phyloP scores from a whole-genome alignment of 768 basidiomycete species.

The Hirschioporus abietinus region DNA sequence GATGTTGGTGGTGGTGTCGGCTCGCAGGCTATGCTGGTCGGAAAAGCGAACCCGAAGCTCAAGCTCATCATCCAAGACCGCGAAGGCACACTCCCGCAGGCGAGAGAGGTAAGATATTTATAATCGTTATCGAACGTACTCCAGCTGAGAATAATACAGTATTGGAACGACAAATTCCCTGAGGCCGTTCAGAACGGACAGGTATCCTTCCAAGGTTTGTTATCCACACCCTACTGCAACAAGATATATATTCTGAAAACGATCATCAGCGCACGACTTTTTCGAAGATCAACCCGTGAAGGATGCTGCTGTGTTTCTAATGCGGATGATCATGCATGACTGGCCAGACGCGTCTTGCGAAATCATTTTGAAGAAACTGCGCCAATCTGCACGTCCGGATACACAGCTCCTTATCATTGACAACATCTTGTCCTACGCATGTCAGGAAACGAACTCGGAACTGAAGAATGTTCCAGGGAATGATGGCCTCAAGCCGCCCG shows the following conservation, averaged over 20 bases:
- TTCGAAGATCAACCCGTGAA: slow-evolving; percentile 25
- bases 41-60: slow-evolving; percentile 29
- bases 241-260: background rate
- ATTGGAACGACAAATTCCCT: slow-evolving; percentile 15
- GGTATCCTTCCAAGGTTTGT: slow-evolving; percentile 17
- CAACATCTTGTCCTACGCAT: slow-evolving; percentile 18
- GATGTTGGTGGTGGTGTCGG: slow-evolving; percentile 74
- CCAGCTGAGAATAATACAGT: slow-evolving; percentile 9
- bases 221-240: slow-evolving; percentile 9
- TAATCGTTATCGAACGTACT: background rate
- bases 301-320: slow-evolving; percentile 22
- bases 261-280: slow-evolving; percentile 19
- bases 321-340: slow-evolving; percentile 26
- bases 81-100: slow-evolving; percentile 47
- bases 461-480: slow-evolving; percentile 11
- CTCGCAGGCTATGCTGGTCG: slow-evolving; percentile 39
- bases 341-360: slow-evolving; percentile 28
- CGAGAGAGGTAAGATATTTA: slow-evolving; percentile 21
- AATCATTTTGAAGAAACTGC: slow-evolving; percentile 21
- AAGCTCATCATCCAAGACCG: slow-evolving; percentile 62
- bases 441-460: slow-evolving; percentile 4
- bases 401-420: slow-evolving; percentile 25
- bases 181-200: slow-evolving; percentile 12
- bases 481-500: slow-evolving; percentile 13
- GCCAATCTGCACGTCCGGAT: slow-evolving; percentile 18